A percentile compares a stretch with the other conserved stretches of the same genome.
These are phyloP conservation scores for Lactifluus rugatus DNA, from an alignment of 768 basidiomycete species.

Conservation along the genomic window DNA sequence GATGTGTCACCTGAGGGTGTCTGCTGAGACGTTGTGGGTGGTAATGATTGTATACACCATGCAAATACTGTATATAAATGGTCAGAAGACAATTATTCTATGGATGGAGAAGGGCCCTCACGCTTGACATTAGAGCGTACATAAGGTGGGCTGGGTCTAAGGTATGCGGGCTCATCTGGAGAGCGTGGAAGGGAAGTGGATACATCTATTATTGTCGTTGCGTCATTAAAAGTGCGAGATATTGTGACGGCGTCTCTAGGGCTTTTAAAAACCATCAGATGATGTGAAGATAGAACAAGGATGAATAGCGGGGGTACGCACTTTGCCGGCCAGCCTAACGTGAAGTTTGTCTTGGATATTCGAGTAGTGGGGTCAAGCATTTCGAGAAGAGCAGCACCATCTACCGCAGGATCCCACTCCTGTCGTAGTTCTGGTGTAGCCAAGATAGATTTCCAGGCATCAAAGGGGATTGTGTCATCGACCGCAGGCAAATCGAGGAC, in stretches of 20 bases:
- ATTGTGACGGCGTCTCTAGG: constrained; percentile 94
- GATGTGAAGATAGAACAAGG: background rate
- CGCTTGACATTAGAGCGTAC: constrained; percentile 79
- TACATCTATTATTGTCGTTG: constrained; percentile 78
- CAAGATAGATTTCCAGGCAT: constrained; percentile 73
- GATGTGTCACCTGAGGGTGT: constrained; percentile 24
- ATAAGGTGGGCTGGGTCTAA: constrained; percentile 85
- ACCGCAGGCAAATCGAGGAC: constrained; percentile 64
- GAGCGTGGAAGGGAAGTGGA: constrained; percentile 92
- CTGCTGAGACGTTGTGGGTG: constrained; percentile 27
- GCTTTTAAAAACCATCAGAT: constrained; percentile 31
- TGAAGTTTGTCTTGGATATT: constrained; percentile 84
- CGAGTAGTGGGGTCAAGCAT: constrained; percentile 78
- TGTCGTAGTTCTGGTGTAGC: constrained; percentile 79
- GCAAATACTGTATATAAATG: constrained; percentile 52
- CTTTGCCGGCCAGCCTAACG: constrained; percentile 96
- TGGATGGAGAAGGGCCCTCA: constrained; percentile 29
- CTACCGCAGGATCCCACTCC: constrained; percentile 93
- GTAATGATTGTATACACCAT: constrained; percentile 80
- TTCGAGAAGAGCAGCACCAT: constrained; percentile 73
- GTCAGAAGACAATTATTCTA: background rate
- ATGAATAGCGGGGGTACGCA: constrained; percentile 33
- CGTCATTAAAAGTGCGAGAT: constrained; percentile 72
- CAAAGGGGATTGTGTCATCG: constrained; percentile 51
- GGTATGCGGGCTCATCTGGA: constrained; percentile 79